Evolutionary conservation across 2,329 filamentous ascomycete genomes (phyloP), one percentile per base, ranked within the genome.

Genomic region (Alternaria brassicicola): DNA sequence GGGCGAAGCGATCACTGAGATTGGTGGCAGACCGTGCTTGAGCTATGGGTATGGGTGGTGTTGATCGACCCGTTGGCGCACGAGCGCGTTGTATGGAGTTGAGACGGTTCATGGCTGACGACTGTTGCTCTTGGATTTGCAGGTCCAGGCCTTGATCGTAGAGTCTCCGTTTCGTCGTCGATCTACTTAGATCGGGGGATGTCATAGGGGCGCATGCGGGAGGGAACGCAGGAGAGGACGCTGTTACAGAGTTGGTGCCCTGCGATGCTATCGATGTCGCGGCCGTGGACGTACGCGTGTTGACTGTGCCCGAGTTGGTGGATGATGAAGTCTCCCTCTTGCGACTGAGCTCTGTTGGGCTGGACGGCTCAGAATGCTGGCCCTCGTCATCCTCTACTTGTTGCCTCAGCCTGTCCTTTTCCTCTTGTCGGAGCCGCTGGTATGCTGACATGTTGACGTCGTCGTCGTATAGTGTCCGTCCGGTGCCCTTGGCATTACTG

Each of bases 211-310:
- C 67, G 38, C 70, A 54, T 26, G 54, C 71, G 33, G 52, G 67
- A 28, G 59, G 66, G 41, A 65, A 63, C 7, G 65, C 62, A 19
- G 65, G 74, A 8, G 67, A 78, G 66, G 74, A 73, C 15, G 69
- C 70, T 23, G 75, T 60, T 45, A 78, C 66, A 8, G 77, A 77
- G 38, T 68, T 73, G 12, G 75, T 72, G 4, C 76, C 76, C 63
- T 94, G 91, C 0, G 93, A 96, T n/a, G 88, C 87, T 49, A 96
- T 82, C 0, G 94, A 97, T 0, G 93, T 97, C 3, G 92, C 93
- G 6, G 93, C 91, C 1, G 93, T 97, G 0, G 94, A 97, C 54
- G 87, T 88, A 26, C 91, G 88, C 36, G 69, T 69, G 41, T 88
- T 84, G 0, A 87, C 88, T 6, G 87, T 89, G 5, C 82, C 84